These are phyloP conservation scores for Xylaria telfairii DNA, from an alignment of 495 filamentous ascomycete species.

Conservation along the genomic window DNA sequence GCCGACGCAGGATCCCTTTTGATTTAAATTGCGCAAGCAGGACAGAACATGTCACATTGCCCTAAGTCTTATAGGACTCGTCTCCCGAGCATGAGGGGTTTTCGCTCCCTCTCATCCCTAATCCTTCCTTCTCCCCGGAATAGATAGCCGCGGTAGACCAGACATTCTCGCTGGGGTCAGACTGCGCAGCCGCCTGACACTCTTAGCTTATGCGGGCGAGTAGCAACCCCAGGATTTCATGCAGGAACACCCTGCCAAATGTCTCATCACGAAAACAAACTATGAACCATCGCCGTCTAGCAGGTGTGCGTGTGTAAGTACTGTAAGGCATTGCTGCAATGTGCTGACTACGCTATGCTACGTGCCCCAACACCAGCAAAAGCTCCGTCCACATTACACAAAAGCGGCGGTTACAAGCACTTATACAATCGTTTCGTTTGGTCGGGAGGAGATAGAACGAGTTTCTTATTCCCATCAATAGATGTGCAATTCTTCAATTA, in stretches of 20 bases:
- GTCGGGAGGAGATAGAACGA: background rate
- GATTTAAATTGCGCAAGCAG: background rate
- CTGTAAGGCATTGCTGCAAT: background rate
- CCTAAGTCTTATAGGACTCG: background rate
- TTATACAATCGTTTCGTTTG: background rate
- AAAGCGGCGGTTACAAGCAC: background rate
- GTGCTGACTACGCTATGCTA: slow-evolving; percentile 7
- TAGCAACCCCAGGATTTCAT: background rate
- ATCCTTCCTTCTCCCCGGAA: slow-evolving; percentile 12
- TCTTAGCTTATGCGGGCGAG: background rate
- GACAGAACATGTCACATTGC: background rate
- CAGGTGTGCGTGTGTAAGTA: no score
- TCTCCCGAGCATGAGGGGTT: background rate
- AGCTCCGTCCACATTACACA: background rate
- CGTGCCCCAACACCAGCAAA: background rate
- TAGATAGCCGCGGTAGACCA: slow-evolving; percentile 20
- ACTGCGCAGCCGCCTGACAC: background rate
- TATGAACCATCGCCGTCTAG: background rate
- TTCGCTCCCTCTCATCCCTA: background rate
- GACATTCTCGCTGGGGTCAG: background rate
- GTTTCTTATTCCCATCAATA: background rate
- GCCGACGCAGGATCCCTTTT: background rate
- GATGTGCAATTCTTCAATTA: no score
- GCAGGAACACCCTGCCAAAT: background rate
- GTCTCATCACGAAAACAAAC: background rate